Evolutionary conservation across 495 filamentous ascomycete genomes (phyloP).

Genomic region (Ramalina peruviana): DNA sequence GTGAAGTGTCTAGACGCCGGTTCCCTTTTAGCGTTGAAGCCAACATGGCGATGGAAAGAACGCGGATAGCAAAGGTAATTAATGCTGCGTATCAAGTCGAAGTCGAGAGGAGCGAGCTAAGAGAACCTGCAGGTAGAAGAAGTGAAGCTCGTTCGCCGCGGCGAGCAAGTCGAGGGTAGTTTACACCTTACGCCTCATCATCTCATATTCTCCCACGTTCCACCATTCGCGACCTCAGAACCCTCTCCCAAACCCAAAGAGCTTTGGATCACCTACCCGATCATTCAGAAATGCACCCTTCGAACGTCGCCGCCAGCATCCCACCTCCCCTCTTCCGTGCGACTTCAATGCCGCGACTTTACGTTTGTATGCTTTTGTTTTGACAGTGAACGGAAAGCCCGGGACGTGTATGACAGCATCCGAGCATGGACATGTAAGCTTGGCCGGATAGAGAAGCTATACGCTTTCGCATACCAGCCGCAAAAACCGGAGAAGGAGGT

Average conservation of each 20-base stretch:
- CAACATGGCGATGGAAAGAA: constrained; percentile 33
- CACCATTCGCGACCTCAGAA: constrained; percentile 19
- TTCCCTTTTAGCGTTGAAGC: neutral
- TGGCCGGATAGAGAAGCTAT: constrained; percentile 75
- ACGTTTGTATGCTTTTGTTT: constrained; percentile 88
- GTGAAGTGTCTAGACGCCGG: neutral
- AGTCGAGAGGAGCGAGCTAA: neutral
- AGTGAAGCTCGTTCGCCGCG: constrained; percentile 48
- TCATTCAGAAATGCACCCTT: constrained; percentile 63
- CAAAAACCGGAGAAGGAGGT: constrained; percentile 58
- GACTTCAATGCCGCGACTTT: constrained; percentile 84
- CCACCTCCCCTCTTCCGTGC: constrained; percentile 65
- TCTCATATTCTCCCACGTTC: constrained; percentile 45
- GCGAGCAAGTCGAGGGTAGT: constrained; percentile 44
- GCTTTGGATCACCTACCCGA: constrained; percentile 86
- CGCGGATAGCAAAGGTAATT: constrained; percentile 40
- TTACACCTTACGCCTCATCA: constrained; percentile 54
- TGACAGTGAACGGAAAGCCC: constrained; percentile 51
- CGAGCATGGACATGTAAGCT: constrained; percentile 68
- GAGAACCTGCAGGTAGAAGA: constrained; percentile 39
- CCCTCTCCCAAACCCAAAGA: constrained; percentile 46
- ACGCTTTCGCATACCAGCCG: constrained; percentile 76
- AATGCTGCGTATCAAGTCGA: neutral
- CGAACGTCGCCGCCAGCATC: constrained; percentile 57
- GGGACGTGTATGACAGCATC: constrained; percentile 84